Conservation (phyloP, 2,329 filamentous ascomycete species). For the Botryosphaeria agaves region DNA sequence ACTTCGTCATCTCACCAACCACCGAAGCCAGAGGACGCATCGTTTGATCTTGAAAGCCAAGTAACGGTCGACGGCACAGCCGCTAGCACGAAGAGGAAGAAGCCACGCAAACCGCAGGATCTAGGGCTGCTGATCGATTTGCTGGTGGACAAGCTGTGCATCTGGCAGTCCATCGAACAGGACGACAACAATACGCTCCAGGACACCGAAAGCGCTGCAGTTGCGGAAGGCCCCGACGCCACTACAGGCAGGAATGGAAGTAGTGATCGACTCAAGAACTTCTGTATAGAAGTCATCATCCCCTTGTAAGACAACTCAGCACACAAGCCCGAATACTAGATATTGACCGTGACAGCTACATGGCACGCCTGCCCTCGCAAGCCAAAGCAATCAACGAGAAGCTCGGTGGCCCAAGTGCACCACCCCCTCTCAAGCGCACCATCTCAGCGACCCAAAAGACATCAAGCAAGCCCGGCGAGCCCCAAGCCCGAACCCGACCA, state of each 20-base stretch:
- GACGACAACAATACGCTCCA: no score
- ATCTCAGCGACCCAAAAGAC: constrained; percentile 22
- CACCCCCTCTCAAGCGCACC: constrained; percentile 37
- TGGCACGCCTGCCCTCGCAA: constrained; percentile 53
- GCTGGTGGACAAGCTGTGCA: constrained; percentile 61
- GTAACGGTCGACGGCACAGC: not conserved
- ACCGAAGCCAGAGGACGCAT: constrained; percentile 8
- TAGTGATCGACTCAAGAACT: constrained; percentile 52
- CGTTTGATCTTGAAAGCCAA: constrained; percentile 2
- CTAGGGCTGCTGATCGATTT: constrained; percentile 50
- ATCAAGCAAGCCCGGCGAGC: constrained; percentile 23
- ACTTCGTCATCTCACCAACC: constrained; percentile 10
- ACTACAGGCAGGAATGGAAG: constrained; percentile 9
- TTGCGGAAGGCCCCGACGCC: constrained; percentile 9
- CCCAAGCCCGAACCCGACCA: constrained; percentile 16
- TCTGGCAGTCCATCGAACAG: constrained; percentile 63
- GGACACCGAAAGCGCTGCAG: constrained; percentile 10
- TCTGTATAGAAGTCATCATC: constrained; percentile 64
- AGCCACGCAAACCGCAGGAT: constrained; percentile 46
- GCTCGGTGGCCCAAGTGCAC: constrained; percentile 51
- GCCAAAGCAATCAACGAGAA: constrained; percentile 58
- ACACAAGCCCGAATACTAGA: no score
- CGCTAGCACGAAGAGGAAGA: constrained; percentile 18
- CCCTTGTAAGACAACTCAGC: constrained; percentile 46
- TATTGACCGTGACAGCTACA: constrained; percentile 53